phyloP scores from a whole-genome alignment of 768 basidiomycete species.

The Chlorophyllum brunneum region DNA sequence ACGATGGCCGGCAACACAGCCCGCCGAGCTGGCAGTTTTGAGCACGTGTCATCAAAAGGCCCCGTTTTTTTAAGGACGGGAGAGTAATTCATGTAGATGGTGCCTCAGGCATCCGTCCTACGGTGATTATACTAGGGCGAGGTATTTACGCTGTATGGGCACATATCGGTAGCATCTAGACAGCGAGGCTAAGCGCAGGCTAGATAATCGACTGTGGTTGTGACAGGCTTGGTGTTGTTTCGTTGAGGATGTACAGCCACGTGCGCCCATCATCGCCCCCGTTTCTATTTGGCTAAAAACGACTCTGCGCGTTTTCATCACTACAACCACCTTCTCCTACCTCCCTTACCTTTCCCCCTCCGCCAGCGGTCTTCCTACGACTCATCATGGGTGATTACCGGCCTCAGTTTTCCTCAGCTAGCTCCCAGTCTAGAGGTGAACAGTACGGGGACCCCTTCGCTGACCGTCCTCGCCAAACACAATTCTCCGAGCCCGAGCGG shows the following conservation, averaged over 20 bases:
- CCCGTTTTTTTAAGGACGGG: not conserved
- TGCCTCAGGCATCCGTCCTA: no score
- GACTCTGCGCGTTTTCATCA: slow-evolving; percentile 2
- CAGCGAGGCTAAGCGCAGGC: not conserved
- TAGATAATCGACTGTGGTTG: not conserved
- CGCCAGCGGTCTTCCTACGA: slow-evolving; percentile 12
- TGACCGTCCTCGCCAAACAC: slow-evolving; percentile 59
- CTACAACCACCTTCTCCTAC: slow-evolving; percentile 12
- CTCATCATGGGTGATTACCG: slow-evolving; percentile 35
- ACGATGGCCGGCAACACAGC: not conserved
- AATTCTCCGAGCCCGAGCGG: slow-evolving; percentile 54
- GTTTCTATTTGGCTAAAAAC: slow-evolving; percentile 14
- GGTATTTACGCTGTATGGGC: not conserved
- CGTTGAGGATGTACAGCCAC: slow-evolving; percentile 9
- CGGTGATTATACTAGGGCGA: not conserved
- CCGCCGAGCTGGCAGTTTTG: not conserved
- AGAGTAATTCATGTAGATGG: not conserved
- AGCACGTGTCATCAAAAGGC: not conserved
- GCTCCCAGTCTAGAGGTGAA: slow-evolving; percentile 27
- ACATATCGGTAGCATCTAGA: not conserved
- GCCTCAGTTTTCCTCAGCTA: slow-evolving; percentile 32
- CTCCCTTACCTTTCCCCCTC: slow-evolving; percentile 7
- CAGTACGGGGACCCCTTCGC: slow-evolving; percentile 66
- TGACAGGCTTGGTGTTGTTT: not conserved
- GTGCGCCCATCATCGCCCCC: slow-evolving; percentile 15